Percentiles rank a stretch among this genome's conserved stretches.
These are phyloP conservation scores for Paragyromitra xinjiangensis DNA, from an alignment of 495 filamentous ascomycete genomes.

Conservation along the genomic window DNA sequence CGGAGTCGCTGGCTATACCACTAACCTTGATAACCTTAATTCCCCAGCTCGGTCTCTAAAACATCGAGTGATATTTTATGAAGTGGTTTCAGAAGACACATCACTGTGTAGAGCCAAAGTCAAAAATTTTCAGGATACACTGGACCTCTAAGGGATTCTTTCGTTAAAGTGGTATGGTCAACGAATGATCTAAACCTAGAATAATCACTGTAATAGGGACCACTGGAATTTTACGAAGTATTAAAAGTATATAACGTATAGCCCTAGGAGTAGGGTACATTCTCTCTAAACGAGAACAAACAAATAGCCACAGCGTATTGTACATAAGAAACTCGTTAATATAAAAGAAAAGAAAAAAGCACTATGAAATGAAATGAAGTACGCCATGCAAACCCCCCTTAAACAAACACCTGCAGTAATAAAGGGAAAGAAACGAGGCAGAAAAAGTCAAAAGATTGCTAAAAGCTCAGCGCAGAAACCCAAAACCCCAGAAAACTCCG, in stretches of 20 bases:
- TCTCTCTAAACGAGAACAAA: neutral
- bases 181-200: no score
- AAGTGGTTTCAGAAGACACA: no score
- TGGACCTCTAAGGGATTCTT: no score
- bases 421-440: neutral
- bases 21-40: no score
- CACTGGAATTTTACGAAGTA: neutral
- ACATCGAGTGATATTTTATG: no score
- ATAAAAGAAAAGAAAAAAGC: neutral
- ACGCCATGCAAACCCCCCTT: slow-evolving; percentile 16
- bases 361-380: slow-evolving; percentile 2
- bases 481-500: slow-evolving; percentile 22
- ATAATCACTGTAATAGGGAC: neutral
- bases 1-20: no score
- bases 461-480: slow-evolving; percentile 5
- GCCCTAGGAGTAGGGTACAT: neutral
- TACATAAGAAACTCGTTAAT: neutral
- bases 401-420: neutral
- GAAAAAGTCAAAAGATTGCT: neutral
- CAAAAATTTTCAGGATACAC: no score
- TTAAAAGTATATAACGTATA: neutral
- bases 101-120: no score
- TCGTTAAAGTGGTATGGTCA: no score
- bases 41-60: no score
- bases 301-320: neutral